Base-by-base conservation (phyloP, 495 filamentous ascomycete genomes). In the Aspergillus asperescens region DNA sequence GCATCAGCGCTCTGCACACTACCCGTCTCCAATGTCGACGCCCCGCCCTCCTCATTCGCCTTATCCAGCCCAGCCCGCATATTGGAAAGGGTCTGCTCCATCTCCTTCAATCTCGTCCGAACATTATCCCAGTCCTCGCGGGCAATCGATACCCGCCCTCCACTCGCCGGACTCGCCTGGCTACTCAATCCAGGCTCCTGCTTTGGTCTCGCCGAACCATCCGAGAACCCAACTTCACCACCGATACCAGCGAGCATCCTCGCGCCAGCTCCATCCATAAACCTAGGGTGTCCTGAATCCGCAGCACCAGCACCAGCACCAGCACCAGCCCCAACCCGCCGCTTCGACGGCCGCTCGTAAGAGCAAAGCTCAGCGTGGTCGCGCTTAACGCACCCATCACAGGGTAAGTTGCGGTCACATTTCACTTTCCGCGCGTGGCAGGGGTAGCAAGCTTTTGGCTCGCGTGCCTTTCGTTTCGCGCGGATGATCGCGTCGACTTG, bases 351-450 rank as follows among this genome's bases (percentile, higher is more conserved):
- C 1, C 83, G 82, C 63, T 86, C 85, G 66, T 87, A 87, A 12
- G 82, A 85, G 58, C 85, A 88, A 25, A 88, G 73, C 62, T 82
- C 77, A 7, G 83, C 77, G 62, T 88, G 84, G 51, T 87, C 83
- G 53, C 85, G 76, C 71, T 86, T 87, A 57, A 86, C 77, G 59
- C 85, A 88, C 29, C 85, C 83, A 59, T 87, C 81, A 63, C 85
- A 88, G 1, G 85, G 85, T 39, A 82, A 73, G 48, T 85, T 82
- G 58, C 85, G 84, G 65, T 87, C 83, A 61, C 85, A 88, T 69
- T 85, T 87, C 35, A 87, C 85, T 58, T 88, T 88, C 19, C 85
- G 75, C 64, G 84, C 82, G 55, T 85, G 75, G 65, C 85, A 87
- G 24, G 85, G 84, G 72, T 85, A 88, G 65, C 85, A 88, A 29